Base-by-base conservation (phyloP, 2,329 filamentous ascomycete genomes). In the Metarhizium sp. region DNA sequence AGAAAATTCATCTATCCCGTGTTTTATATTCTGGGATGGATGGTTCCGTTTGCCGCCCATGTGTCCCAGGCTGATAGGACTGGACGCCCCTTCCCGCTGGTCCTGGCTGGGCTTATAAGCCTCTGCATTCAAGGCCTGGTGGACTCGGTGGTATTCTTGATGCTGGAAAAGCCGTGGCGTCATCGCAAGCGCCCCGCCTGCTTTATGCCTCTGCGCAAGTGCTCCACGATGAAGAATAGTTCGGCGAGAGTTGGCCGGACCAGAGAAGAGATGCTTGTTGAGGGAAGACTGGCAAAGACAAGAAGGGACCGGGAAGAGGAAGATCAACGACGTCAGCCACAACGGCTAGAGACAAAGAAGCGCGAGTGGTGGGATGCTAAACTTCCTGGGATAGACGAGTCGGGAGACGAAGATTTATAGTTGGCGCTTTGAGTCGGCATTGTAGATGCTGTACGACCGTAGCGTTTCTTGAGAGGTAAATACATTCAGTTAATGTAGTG, bases 1-100 rank as follows among this genome's bases (percentile, higher is more conserved):
- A 78, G 87, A 34, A 75, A 91, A 18, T 90, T 92, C 69, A 82
- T 90, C 50, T 92, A 92, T 66, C 88, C 88, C 0, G 66, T 86
- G 18, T 78, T 87, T 4, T 92, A 92, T 68, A 75, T 88, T 20
- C 68, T 81, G 4, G 81, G 89, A 60, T 92, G 88, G 88, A 70
- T 87, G 3, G 71, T 88, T 7, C 88, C 88, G 0, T 88, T 91
- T 61, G 71, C 85, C 2, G 75, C 76, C 2, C 85, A 91, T 66
- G 75, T 83, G 51, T 69, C 84, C 51, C 46, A 57, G 11, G 59
- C 62, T 16, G 63, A 62, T 36, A 57, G 60, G 13, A 55, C 52
- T 6, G 62, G 61, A 1, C 73, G 83, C 51, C 76, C 86, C 0
- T 84, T 81, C 59, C 75, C 71, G 53, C 69, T 92, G 50, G 72